phyloP scores from a whole-genome alignment of 208 protist species.

The Crithidia bombi region DNA sequence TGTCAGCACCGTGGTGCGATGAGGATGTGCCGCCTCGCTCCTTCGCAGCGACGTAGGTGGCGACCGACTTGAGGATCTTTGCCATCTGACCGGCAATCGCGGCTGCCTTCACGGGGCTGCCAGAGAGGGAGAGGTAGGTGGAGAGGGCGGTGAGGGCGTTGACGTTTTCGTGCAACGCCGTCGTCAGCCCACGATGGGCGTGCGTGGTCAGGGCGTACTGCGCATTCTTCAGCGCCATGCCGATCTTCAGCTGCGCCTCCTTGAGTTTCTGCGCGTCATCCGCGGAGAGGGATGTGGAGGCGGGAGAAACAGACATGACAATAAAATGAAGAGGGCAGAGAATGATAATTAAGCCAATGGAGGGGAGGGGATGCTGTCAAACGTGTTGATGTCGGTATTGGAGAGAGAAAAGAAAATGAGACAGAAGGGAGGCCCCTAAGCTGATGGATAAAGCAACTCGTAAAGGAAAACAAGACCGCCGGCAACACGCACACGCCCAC shows the following conservation, averaged over 20 bases:
- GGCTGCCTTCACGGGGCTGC: constrained; percentile 63
- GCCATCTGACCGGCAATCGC: constrained; percentile 67
- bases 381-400: too few relatives aligned
- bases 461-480: not conserved
- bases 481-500: too few relatives aligned
- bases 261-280: constrained; percentile 43
- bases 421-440: too few relatives aligned
- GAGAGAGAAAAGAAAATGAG: too few relatives aligned
- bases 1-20: constrained; percentile 4
- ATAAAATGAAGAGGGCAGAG: constrained; percentile 4
- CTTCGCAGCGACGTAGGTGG: constrained; percentile 32
- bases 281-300: constrained; percentile 10
- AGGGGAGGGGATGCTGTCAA: not conserved
- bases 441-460: too few relatives aligned
- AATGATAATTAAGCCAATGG: not conserved
- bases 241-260: constrained; percentile 57
- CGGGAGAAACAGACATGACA: constrained; percentile 18
- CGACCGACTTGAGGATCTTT: constrained; percentile 60
- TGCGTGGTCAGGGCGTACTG: constrained; percentile 64
- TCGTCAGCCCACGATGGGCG: constrained; percentile 36
- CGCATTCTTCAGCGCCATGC: constrained; percentile 61
- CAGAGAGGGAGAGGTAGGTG: constrained; percentile 60
- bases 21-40: constrained; percentile 18
- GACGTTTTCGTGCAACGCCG: constrained; percentile 50
- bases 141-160: constrained; percentile 54